Evolutionary conservation across 495 filamentous ascomycete genomes (phyloP), one percentile per base, ranked within the genome.

Genomic region (Pseudevernia furfuracea): DNA sequence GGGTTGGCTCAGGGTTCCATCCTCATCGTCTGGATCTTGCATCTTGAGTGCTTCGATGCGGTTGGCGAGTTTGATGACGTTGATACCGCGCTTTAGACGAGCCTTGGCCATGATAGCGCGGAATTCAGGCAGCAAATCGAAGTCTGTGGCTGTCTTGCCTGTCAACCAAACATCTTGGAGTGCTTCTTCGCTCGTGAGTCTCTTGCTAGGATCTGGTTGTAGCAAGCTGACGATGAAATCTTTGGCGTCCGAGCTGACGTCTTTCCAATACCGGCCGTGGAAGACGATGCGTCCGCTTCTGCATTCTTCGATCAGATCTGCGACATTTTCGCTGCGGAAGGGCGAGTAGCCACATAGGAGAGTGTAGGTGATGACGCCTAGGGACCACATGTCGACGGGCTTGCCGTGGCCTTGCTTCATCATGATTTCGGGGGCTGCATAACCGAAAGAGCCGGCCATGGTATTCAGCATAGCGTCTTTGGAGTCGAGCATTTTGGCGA

Each of bases 341-440:
- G 94, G 94, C 15, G 93, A 96, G 76, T 99, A 99, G 59, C 94
- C 94, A 76, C 94, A 99, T 48, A 99, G 89, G n/a, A 99, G 83
- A 21, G 95, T 97, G 78, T 99, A 99, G 37, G 95, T 97, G 72
- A 99, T 97, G 68, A 99, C 93, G 67, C 94, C 94, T 70, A 99
- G 80, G 12, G 93, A 97, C 94, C 94, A 99, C 90, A 99, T 95
- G 72, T 99, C 94, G 37, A 97, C 94, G n/a, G 94, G 89, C 74
- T 97, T 97, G 71, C 95, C 94, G 73, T 99, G 94, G 44, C 95
- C 94, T 68, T 90, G 84, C 80, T 96, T 97, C 58, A 96, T 80
- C 94, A 99, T 99, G 53, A 99, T 92, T 73, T 99, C 94, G 11
- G 94, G 94, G 1, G 94, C 94, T 25, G 94, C 94, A 71, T 99